Evolutionary conservation across 805 yeast genomes (phyloP).

Genomic region (Cyberlindnera mississippiensis): DNA sequence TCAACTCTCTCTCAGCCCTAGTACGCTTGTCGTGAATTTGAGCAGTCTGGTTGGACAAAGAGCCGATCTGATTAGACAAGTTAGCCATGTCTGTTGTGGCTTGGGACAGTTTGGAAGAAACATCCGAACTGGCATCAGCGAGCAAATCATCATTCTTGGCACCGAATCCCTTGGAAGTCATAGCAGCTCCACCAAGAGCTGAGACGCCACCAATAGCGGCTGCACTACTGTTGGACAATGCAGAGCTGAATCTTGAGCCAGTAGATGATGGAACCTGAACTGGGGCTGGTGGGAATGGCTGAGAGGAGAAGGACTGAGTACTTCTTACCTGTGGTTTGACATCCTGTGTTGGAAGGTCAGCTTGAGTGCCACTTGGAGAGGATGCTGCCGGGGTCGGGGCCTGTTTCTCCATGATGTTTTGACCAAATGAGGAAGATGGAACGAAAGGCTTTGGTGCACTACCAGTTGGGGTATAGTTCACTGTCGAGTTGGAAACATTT

Average conservation of each 20-base stretch:
- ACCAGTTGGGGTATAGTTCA: conserved; percentile 29
- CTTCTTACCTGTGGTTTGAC: conserved; percentile 1
- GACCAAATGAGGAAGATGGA: conserved; percentile 87
- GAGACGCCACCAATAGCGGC: conserved; percentile 7
- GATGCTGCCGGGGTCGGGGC: conserved; percentile 3
- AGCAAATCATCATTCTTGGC: conserved; percentile 40
- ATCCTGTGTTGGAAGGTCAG: conserved; percentile 7
- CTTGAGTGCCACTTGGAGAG: conserved; percentile 1
- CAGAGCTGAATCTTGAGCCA: conserved; percentile 1
- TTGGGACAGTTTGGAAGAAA: conserved; percentile 64
- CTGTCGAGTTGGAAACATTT: conserved; percentile 25
- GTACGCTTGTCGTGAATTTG: conserved; percentile 64
- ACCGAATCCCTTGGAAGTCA: conserved; percentile 6
- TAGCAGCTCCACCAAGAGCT: conserved; percentile 6
- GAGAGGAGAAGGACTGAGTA: conserved; percentile 2
- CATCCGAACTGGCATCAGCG: conserved; percentile 46
- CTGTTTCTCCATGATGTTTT: conserved; percentile 45
- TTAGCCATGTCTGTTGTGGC: conserved; percentile 87
- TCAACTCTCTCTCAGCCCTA: conserved; percentile 73
- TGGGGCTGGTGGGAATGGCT: conserved; percentile 4
- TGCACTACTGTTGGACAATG: conserved; percentile 2
- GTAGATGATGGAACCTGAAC: conserved; percentile 9
- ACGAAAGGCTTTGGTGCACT: conserved; percentile 46
- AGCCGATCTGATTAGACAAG: conserved; percentile 76
- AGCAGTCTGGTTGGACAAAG: conserved; percentile 72